Evolutionary conservation across 768 basidiomycete species (phyloP).

Genomic region (Phanerochaete carnosa): DNA sequence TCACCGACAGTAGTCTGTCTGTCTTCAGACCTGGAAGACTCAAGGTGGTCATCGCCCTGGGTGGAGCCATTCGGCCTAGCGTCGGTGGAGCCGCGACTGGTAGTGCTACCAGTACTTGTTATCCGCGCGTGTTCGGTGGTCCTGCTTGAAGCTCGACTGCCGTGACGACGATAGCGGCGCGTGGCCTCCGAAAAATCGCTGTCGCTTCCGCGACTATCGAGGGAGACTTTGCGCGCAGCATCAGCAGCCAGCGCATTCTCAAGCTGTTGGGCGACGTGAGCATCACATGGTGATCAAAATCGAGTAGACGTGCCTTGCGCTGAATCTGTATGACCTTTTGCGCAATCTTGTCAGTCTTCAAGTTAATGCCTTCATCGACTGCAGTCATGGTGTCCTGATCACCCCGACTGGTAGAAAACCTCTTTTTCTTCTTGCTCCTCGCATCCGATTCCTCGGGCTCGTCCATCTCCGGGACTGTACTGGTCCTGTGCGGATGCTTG

Average conservation of each 20-base stretch:
- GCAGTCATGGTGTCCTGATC: conserved; percentile 83
- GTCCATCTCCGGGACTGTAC: conserved; percentile 53
- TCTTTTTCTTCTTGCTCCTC: conserved; percentile 61
- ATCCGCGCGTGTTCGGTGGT: conserved; percentile 11
- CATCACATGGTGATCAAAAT: conserved; percentile 6
- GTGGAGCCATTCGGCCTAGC: background rate
- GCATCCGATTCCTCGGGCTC: conserved; percentile 46
- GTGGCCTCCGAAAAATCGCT: conserved; percentile 25
- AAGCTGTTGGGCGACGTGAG: conserved; percentile 44
- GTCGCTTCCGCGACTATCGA: conserved; percentile 44
- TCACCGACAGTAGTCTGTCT: background rate
- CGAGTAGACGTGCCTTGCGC: conserved; percentile 64
- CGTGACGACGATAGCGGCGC: conserved; percentile 15
- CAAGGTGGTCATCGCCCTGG: background rate
- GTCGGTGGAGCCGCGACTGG: background rate
- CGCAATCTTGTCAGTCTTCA: conserved; percentile 83
- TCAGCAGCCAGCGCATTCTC: conserved; percentile 72
- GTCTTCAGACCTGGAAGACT: background rate
- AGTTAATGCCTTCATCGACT: conserved; percentile 82
- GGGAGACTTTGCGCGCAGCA: conserved; percentile 36
- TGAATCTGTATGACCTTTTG: conserved; percentile 88
- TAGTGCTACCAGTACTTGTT: conserved; percentile 12
- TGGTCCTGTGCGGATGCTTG: conserved; percentile 35
- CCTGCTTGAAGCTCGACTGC: conserved; percentile 7
- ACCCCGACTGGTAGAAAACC: conserved; percentile 70